phyloP scores from a whole-genome alignment of 345 rosid species.

The Bruguiera parviflora region DNA sequence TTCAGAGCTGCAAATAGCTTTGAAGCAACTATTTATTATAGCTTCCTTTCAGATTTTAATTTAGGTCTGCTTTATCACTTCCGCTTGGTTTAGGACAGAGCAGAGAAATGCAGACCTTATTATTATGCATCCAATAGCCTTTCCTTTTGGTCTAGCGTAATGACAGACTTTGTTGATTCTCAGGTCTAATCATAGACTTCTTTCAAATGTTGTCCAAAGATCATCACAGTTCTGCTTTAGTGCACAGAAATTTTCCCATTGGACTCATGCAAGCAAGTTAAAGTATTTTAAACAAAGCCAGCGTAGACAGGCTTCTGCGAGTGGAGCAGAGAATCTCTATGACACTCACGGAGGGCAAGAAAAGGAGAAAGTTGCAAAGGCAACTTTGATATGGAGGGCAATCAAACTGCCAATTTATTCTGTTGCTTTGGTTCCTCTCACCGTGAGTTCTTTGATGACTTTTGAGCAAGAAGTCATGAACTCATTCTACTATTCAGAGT shows the following conservation, averaged over 20 bases:
- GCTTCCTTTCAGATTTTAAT: too few species aligned
- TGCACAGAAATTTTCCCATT: slow-evolving; percentile 1
- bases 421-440: slow-evolving; percentile 82
- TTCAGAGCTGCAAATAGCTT: too few species aligned
- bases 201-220: slow-evolving; percentile 13
- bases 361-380: slow-evolving; percentile 46
- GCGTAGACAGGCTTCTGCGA: slow-evolving; percentile 12
- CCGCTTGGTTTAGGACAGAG: too few species aligned
- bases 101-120: too few species aligned
- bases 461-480: not conserved
- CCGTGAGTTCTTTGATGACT: slow-evolving; percentile 44
- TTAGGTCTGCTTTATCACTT: too few species aligned
- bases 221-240: slow-evolving; percentile 10
- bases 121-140: too few species aligned
- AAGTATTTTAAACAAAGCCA: slow-evolving; percentile 5
- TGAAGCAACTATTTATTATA: too few species aligned
- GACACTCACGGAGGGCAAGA: slow-evolving; percentile 20
- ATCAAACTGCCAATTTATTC: slow-evolving; percentile 77
- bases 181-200: slow-evolving; percentile 28
- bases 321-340: slow-evolving; percentile 12
- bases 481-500: not conserved
- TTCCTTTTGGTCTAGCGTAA: too few species aligned
- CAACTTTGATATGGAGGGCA: slow-evolving; percentile 85
- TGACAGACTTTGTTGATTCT: not conserved
- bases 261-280: slow-evolving; percentile 8